Evolutionary conservation across 2,329 filamentous ascomycete species (phyloP), one percentile per base, ranked within the genome.

Genomic region (Exophiala alcalophila): DNA sequence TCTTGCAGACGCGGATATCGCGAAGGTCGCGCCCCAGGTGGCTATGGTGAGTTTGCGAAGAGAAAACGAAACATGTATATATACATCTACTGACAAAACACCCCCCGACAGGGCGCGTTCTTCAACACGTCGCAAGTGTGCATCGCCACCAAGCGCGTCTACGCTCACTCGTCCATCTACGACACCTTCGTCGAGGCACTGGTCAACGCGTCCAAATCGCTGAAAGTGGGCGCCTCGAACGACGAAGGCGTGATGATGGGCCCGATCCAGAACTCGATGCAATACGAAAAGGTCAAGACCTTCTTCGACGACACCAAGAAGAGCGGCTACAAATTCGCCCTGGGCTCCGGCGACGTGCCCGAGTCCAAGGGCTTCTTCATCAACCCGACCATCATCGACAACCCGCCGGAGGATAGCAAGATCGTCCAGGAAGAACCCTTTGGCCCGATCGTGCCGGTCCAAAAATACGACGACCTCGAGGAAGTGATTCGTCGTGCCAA

Each of bases 221-320:
- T 56, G 24, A 58, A 55, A 27, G 38, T 52, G 15, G 54, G 58
- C 10, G 39, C 53, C 66, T 57, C 60, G 41, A 58, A 59, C 16
- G 58, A 63, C 31, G 65, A 67, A 5, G 68, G 63, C 4, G 65
- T 67, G 15, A 64, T 75, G 45, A 74, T 81, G 1, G 82, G 80
- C 1, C 82, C 81, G 0, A 62, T 84, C 2, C 78, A 81, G 49
- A 85, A 84, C 60, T 61, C 69, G 49, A 75, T 78, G 73, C 82
- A 85, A 60, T 84, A 72, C 56, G 74, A 81, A 25, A 72, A 72
- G 20, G 77, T 80, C 19, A 74, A 73, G 53, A 59, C 65, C 7
- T 72, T 81, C 47, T 71, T 83, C 38, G 66, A 68, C 5, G 75
- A 80, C 36, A 76, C 73, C 47, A 68, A 73, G 54, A 65, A 67